phyloP scores from a whole-genome alignment of 2,329 filamentous ascomycete genomes.

The Colletotrichum sp. region DNA sequence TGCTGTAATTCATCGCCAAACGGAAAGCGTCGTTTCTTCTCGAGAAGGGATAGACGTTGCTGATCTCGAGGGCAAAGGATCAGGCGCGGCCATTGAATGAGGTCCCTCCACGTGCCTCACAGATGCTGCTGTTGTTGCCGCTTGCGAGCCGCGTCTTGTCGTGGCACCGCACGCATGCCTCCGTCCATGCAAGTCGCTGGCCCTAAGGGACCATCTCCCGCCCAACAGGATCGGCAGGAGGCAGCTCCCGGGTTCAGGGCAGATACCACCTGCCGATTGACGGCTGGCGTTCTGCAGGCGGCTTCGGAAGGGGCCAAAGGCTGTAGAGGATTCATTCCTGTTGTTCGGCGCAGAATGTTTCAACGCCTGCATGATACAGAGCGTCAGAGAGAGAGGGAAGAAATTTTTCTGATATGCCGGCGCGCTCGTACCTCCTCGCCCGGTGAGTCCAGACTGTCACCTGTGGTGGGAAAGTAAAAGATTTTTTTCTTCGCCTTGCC shows the following conservation, averaged over 20 bases:
- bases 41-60: not conserved
- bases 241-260: constrained; percentile 2
- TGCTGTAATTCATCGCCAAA: not conserved
- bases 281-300: not conserved
- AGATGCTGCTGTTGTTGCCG: not conserved
- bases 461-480: not conserved
- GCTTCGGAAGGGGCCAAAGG: not conserved
- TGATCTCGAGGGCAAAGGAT: not conserved
- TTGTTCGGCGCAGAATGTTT: not conserved
- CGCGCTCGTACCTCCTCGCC: not conserved
- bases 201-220: constrained; percentile 3
- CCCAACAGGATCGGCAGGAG: constrained; percentile 19
- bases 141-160: constrained; percentile 10
- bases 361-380: not conserved
- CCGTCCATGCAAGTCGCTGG: not conserved
- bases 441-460: not conserved
- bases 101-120: constrained; percentile 6
- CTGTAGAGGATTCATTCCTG: not conserved
- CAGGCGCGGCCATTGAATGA: not conserved
- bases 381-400: not conserved
- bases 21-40: not conserved
- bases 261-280: not conserved
- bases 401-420: not conserved
- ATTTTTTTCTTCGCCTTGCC: not conserved
- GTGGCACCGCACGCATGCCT: constrained; percentile 20